A percentile compares a stretch with the other conserved stretches of the same genome.
Conservation (phyloP, 768 basidiomycete genomes). For the Hygrophoropsis aurantiaca region DNA sequence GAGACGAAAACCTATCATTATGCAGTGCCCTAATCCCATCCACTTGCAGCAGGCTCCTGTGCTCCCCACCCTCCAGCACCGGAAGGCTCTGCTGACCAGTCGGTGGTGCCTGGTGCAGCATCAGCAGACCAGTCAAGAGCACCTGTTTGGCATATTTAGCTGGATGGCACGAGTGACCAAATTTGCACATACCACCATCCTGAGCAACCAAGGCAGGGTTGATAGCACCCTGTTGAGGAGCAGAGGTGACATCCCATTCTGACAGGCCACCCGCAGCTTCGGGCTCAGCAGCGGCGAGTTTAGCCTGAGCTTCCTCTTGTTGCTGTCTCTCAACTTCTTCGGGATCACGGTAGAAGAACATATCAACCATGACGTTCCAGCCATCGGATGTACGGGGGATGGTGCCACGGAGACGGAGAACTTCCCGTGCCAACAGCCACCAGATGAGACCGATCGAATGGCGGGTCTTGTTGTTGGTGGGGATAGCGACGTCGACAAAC, state of each 20-base stretch:
- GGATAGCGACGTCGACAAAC: conserved; percentile 98
- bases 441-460: conserved; percentile 96
- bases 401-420: conserved; percentile 92
- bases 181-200: conserved; percentile 47
- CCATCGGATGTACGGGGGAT: conserved; percentile 89
- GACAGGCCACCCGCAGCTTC: conserved; percentile 42
- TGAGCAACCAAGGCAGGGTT: conserved; percentile 74
- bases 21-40: conserved; percentile 34
- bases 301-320: conserved; percentile 88
- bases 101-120: conserved; percentile 48
- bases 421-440: conserved; percentile 97
- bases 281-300: conserved; percentile 60
- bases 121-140: conserved; percentile 88
- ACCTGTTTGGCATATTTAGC: conserved; percentile 34
- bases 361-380: conserved; percentile 99
- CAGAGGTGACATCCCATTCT: conserved; percentile 78
- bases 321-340: conserved; percentile 99
- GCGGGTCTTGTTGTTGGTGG: conserved; percentile 98
- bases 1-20: conserved; percentile 6
- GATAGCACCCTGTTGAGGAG: conserved; percentile 66
- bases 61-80: conserved; percentile 38
- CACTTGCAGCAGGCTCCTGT: conserved; percentile 22
- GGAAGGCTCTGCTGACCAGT: conserved; percentile 88
- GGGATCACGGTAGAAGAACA: conserved; percentile 99
- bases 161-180: conserved; percentile 1